Percentiles rank a stretch among this genome's conserved stretches.
Evolutionary conservation across 768 basidiomycete genomes (phyloP).

Genomic region (Serendipita indica): DNA sequence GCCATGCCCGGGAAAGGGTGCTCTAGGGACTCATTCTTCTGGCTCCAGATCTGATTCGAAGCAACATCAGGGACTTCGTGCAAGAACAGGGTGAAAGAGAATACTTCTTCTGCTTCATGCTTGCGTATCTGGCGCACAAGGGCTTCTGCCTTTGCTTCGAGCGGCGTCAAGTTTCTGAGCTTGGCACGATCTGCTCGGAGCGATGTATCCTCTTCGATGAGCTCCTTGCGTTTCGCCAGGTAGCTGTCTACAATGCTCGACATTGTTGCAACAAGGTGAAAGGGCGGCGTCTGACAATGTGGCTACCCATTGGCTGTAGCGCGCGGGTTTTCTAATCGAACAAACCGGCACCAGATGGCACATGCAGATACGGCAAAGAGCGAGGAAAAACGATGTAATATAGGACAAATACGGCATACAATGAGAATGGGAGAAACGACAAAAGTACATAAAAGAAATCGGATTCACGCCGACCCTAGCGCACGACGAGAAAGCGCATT

Average conservation of each 20-base stretch:
- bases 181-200: constrained; percentile 34
- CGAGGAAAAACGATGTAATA: too few species aligned
- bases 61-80: constrained; percentile 9
- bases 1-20: constrained; percentile 68
- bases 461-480: too few species aligned
- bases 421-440: too few species aligned
- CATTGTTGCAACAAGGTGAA: not conserved
- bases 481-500: too few species aligned
- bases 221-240: constrained; percentile 16
- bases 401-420: too few species aligned
- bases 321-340: too few species aligned
- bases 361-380: too few species aligned
- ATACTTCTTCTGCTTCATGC: constrained; percentile 28
- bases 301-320: too few species aligned
- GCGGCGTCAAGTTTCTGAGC: constrained; percentile 20
- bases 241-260: constrained; percentile 10
- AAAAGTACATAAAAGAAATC: too few species aligned
- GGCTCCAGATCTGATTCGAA: constrained; percentile 47
- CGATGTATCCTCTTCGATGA: constrained; percentile 31
- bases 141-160: constrained; percentile 40
- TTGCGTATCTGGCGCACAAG: constrained; percentile 41
- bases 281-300: too few species aligned
- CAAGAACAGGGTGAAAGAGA: not conserved
- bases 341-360: too few species aligned
- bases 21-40: constrained; percentile 45